Base-by-base conservation (phyloP, 805 yeast genomes). In the Phaffomyces opuntiae region DNA sequence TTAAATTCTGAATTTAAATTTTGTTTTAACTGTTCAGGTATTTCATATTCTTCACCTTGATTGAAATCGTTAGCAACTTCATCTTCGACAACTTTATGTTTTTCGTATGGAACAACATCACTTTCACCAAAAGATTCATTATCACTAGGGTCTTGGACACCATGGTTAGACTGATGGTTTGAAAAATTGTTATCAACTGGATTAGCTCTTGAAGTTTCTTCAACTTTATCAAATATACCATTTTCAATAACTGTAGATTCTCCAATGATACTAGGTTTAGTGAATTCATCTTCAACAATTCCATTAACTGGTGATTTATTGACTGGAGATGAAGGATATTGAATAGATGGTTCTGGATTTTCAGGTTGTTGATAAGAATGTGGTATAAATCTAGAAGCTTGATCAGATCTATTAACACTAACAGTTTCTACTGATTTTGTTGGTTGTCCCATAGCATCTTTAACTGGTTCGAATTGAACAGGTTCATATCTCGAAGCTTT, bases 1-100 rank as follows among this genome's bases (percentile, higher is more conserved):
- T 29, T 29, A 14, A 29, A 11, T 7, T 29, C 31, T 29, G 31
- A 11, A 12, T 29, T 13, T 1, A 29, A 12, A 29, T 29, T 29
- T 5, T 16, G 36, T 33, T 11, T 33, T 33, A 24, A 26, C 3
- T 47, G 40, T 24, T 42, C 47, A 8, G 57, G 53, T 16, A 51
- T 48, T 19, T 46, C 46, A 39, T 47, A 49, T 49, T 39, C 47
- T 39, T 16, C 40, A 16, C 17, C 53, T 38, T 36, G 36, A 25
- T 41, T 36, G 12, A 31, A 13, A 7, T 38, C 33, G 14, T 43
- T 42, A 2, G 14, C n/a, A 1, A 31, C 34, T 9, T 25, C 24
- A 29, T 44, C 32, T 35, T 43, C 38, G 14, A 16, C 14, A 5
- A 40, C 43, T 17, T 24, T 11, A 9, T 45, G 21, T 12, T 40